Evolutionary conservation across 306 rosid species (phyloP), one percentile per base, ranked within the genome.

Genomic region (Comarum palustre): DNA sequence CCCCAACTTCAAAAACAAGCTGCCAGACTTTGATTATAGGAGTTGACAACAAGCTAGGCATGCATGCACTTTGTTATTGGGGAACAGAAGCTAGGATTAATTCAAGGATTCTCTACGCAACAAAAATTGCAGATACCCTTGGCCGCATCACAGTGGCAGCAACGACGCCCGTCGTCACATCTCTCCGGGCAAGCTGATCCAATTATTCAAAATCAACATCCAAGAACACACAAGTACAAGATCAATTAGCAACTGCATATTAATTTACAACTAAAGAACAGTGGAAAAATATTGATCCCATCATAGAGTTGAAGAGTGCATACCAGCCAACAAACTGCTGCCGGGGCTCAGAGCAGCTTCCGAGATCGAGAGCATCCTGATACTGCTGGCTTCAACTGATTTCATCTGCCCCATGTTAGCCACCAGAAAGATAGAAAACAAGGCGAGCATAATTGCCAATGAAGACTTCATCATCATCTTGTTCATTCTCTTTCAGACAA

Each of bases 391-490:
- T 20, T 70, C 38, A 4, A 4, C 74, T 52, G 7, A 20, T 36
- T 52, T 14, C 48, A 70, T n/a, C 14, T 54, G 65, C 24, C 65
- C 24, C 50, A 70, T 70, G 19, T 70, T 27, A 4, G 50, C 36
- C 22, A 52, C 24, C 48, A 58, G 25, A 16, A 70, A 8, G 14
- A 52, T 13, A 8, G 34, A 52, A 36, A 70, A 22, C 74, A 70
- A 36, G 50, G n/a, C 9, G 25, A 52, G 55, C 36, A 13, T 52
- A 1, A 36, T 52, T 52, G 62, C 48, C 46, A 69, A 7, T 13
- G 73, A 34, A 16, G 62, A 34, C 34, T 51, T 47, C 59, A 16
- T 38, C 47, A 68, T 69, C 59, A 39, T 39, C 42, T 48, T 32
- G 20, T 41, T 51, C 20, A 34, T 11, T n/a, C 54, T 50, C n/a